Base-by-base conservation (phyloP, 2,329 filamentous ascomycete genomes). In the Aspergillus costaricaensis region DNA sequence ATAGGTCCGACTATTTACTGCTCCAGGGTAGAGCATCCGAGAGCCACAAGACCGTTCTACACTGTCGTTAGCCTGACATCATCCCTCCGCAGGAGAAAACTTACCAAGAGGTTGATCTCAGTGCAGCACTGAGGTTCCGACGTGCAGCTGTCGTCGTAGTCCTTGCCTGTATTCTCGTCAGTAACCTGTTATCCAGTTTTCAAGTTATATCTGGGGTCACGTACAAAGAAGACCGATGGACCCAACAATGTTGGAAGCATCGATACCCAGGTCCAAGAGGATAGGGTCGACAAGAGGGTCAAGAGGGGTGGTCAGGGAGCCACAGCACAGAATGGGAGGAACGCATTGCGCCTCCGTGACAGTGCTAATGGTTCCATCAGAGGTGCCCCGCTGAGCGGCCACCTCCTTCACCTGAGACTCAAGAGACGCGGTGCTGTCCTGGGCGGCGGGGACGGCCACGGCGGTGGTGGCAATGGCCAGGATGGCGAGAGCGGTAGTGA, bases 141-240 rank as follows among this genome's bases (percentile, higher is more conserved):
- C 10, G 44, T 6, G 56, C 72, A 74, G n/a, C 25, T 56, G 10
- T 55, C 36, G 8, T 67, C 62, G 48, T 71, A 72, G 7, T 63
- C 47, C 53, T 68, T 61, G 57, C 72, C 71, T 74, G 48, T 55
- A 15, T 8, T n/a, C 8, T 8, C 5, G 53, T 60, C 43, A 59
- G 32, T 55, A 32, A 30, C 2, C 27, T 4, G 10, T 10, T 12
- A 30, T 10, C 27, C 27, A 10, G 9, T 30, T 10, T 30, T n/a
- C n/a, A n/a, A n/a, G n/a, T n/a, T n/a, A n/a, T n/a, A n/a, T n/a
- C n/a, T n/a, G n/a, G n/a, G n/a, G n/a, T n/a, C n/a, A 41, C 58
- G 50, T 67, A 74, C 70, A 74, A 10, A 65, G 51, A 52, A 74
- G 63, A 54, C 70, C 71, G 50, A 74, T 21, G 9, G 69, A 70